phyloP scores from a whole-genome alignment of 768 basidiomycete species.

The Suillus subaureus region DNA sequence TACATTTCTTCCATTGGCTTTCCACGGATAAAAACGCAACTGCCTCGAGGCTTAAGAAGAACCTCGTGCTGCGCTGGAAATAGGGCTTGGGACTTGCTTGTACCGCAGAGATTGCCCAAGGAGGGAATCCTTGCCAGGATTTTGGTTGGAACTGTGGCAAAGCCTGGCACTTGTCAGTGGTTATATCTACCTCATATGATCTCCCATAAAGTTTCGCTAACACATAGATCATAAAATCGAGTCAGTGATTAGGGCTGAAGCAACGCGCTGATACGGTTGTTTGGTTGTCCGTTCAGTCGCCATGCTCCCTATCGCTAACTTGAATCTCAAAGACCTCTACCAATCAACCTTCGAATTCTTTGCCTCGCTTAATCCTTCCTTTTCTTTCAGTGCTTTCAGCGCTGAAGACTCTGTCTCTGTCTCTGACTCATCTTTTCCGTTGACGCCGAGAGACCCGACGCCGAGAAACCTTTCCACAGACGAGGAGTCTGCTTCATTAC shows the following conservation, averaged over 20 bases:
- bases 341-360: conserved; percentile 64
- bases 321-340: conserved; percentile 51
- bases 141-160: background rate
- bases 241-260: conserved; percentile 32
- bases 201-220: conserved; percentile 14
- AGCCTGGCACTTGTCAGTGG: conserved; percentile 1
- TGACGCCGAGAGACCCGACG: conserved; percentile 34
- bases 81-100: conserved; percentile 7
- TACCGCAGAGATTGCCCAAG: conserved; percentile 1
- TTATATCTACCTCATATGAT: conserved; percentile 10
- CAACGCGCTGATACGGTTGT: conserved; percentile 20
- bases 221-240: conserved; percentile 15
- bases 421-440: conserved; percentile 28
- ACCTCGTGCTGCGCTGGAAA: conserved; percentile 10
- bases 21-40: conserved; percentile 11
- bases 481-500: conserved; percentile 46
- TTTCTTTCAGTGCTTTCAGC: conserved; percentile 28
- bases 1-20: conserved; percentile 5
- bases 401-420: conserved; percentile 32
- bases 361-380: conserved; percentile 44
- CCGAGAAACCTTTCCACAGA: conserved; percentile 35
- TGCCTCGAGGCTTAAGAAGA: conserved; percentile 19
- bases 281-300: conserved; percentile 39
- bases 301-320: conserved; percentile 50
- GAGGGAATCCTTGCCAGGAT: background rate